Evolutionary conservation across 768 basidiomycete genomes (phyloP).

Genomic region (Rhizopogon sp.): DNA sequence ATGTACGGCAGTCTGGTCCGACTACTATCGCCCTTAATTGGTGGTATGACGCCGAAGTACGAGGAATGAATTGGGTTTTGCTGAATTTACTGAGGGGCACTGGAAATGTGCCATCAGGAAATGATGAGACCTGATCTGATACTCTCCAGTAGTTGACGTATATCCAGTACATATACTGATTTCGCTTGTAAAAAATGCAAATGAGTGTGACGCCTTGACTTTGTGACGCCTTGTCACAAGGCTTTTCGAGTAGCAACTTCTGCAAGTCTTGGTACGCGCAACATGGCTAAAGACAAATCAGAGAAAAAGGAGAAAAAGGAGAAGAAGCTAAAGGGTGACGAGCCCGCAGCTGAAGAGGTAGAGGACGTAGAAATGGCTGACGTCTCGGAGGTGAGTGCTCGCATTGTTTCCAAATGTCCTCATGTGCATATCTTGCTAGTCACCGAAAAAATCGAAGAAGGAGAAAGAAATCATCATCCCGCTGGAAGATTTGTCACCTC

Average conservation of each 20-base stretch:
- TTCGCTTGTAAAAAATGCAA: too few species aligned
- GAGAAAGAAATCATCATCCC: constrained; percentile 65
- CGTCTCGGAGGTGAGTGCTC: constrained; percentile 23
- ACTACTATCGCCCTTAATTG: constrained; percentile 75
- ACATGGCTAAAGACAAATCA: constrained; percentile 70
- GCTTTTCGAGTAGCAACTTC: neutral
- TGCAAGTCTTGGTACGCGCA: neutral
- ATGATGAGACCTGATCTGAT: constrained; percentile 20
- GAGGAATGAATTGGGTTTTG: constrained; percentile 67
- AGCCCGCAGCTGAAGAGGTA: constrained; percentile 15
- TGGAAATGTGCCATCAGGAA: constrained; percentile 32
- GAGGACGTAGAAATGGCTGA: constrained; percentile 49
- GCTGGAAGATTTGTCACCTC: constrained; percentile 83
- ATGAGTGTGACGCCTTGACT: neutral
- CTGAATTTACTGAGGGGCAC: constrained; percentile 54
- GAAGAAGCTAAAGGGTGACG: constrained; percentile 55
- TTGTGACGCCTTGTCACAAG: neutral
- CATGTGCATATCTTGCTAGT: constrained; percentile 19
- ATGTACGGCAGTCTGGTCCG: constrained; percentile 67
- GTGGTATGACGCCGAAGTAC: constrained; percentile 84
- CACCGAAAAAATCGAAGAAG: constrained; percentile 57
- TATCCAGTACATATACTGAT: too few species aligned
- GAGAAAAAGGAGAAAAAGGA: constrained; percentile 75
- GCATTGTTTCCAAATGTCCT: neutral
- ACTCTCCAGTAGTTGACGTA: too few species aligned